phyloP scores from a whole-genome alignment of 2,329 filamentous ascomycete species.

The Aspergillus hiratsukae region DNA sequence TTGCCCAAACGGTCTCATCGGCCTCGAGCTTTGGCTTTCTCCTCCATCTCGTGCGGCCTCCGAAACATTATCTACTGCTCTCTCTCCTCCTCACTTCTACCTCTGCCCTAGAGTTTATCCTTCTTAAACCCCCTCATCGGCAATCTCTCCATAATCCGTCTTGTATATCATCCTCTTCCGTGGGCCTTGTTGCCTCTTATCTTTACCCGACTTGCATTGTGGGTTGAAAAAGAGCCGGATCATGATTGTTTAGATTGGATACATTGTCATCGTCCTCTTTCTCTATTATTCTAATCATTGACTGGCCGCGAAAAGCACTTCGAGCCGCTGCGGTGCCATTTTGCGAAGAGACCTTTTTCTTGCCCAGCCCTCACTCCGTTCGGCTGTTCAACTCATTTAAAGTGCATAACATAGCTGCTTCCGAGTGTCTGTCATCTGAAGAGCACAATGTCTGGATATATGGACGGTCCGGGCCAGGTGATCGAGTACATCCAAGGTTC shows the following conservation, averaged over 20 bases:
- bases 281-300: conserved; percentile 8
- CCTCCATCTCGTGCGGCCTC: conserved; percentile 13
- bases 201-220: conserved; percentile 17
- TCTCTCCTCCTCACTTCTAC: conserved; percentile 17
- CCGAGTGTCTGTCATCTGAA: conserved; percentile 5
- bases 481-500: conserved; percentile 95
- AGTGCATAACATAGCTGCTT: conserved; percentile 5
- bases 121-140: conserved; percentile 15
- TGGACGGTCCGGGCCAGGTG: conserved; percentile 73
- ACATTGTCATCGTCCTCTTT: conserved; percentile 2
- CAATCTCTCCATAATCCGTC: conserved; percentile 8
- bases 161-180: conserved; percentile 10
- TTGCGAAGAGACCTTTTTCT: not conserved
- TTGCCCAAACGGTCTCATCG: conserved; percentile 30
- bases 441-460: conserved; percentile 45
- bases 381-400: not conserved
- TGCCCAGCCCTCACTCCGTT: not conserved
- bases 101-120: conserved; percentile 10
- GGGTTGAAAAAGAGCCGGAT: conserved; percentile 13
- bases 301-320: not conserved
- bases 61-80: conserved; percentile 3
- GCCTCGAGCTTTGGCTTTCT: conserved; percentile 20
- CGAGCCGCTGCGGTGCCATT: not conserved
- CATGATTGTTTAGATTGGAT: conserved; percentile 26
- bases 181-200: conserved; percentile 14